Percentiles rank a stretch among this genome's conserved stretches.
Evolutionary conservation across 2,329 filamentous ascomycete genomes (phyloP).

Genomic region (Penicillium glabrum): DNA sequence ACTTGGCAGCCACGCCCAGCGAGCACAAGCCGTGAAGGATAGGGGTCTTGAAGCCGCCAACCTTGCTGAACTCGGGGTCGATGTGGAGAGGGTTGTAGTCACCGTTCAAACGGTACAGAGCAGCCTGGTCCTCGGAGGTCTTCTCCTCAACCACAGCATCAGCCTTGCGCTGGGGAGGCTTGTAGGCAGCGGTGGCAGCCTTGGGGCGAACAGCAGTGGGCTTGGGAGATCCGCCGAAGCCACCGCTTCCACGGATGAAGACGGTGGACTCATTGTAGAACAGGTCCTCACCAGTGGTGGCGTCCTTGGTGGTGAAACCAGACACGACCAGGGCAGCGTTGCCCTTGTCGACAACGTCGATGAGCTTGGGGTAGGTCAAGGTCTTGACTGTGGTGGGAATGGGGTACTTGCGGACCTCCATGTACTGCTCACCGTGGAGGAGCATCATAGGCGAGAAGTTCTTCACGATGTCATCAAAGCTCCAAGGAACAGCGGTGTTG

Average conservation of each 20-base stretch:
- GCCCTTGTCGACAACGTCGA: constrained; percentile 97
- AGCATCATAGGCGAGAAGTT: constrained; percentile 99
- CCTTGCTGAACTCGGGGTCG: constrained; percentile 89
- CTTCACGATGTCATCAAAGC: constrained; percentile 77
- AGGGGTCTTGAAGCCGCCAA: constrained; percentile 89
- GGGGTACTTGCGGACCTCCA: constrained; percentile 89
- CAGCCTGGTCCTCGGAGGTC: constrained; percentile 88
- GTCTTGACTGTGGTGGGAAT: constrained; percentile 82
- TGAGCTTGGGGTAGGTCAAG: constrained; percentile 72
- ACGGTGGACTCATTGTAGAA: constrained; percentile 97
- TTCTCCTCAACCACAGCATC: constrained; percentile 82
- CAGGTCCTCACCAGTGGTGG: constrained; percentile 79
- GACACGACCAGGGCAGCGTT: constrained; percentile 79
- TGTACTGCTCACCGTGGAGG: constrained; percentile 96
- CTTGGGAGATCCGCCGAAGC: constrained; percentile 83
- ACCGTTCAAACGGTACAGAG: constrained; percentile 87
- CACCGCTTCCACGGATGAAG: constrained; percentile 87
- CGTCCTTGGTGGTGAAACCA: constrained; percentile 79
- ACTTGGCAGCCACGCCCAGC: constrained; percentile 89
- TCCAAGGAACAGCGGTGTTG: constrained; percentile 76
- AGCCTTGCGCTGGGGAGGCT: constrained; percentile 71
- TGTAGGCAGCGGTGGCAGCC: constrained; percentile 75
- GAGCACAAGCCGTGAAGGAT: constrained; percentile 97
- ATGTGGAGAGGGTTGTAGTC: constrained; percentile 97
- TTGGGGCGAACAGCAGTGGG: constrained; percentile 67